Evolutionary conservation across 345 rosid species (phyloP).

Genomic region (Physaria fendleri): DNA sequence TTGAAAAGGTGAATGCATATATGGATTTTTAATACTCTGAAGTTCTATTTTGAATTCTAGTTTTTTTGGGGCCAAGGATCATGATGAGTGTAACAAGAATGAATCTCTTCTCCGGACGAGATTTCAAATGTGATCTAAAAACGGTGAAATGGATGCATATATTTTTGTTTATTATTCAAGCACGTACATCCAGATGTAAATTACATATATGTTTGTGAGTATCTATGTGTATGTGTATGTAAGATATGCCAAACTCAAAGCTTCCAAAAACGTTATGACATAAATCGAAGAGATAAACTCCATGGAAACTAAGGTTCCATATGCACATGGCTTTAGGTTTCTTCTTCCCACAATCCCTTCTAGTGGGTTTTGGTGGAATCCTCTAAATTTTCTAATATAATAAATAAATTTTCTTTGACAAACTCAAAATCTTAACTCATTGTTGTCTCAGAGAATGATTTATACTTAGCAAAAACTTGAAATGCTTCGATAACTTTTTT

Average conservation of each 20-base stretch:
- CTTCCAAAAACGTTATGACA: constrained; percentile 42
- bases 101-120: background rate
- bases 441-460: too few species aligned
- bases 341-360: constrained; percentile 17
- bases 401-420: constrained; percentile 5
- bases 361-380: constrained; percentile 34
- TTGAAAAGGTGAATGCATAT: constrained; percentile 8
- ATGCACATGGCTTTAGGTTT: constrained; percentile 57
- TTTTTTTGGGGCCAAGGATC: background rate
- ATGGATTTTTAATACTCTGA: background rate
- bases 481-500: too few species aligned
- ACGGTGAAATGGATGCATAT: background rate
- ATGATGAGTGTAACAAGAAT: background rate
- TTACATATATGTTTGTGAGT: background rate
- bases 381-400: background rate
- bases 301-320: constrained; percentile 53
- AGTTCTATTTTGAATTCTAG: background rate
- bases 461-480: too few species aligned
- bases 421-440: too few species aligned
- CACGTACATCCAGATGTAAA: background rate
- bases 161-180: background rate
- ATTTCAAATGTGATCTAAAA: background rate
- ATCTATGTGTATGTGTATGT: background rate
- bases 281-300: constrained; percentile 54
- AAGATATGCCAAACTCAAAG: constrained; percentile 45